These are phyloP conservation scores for Mycena olivaceomarginata DNA, from an alignment of 768 basidiomycete species.

Conservation along the genomic window DNA sequence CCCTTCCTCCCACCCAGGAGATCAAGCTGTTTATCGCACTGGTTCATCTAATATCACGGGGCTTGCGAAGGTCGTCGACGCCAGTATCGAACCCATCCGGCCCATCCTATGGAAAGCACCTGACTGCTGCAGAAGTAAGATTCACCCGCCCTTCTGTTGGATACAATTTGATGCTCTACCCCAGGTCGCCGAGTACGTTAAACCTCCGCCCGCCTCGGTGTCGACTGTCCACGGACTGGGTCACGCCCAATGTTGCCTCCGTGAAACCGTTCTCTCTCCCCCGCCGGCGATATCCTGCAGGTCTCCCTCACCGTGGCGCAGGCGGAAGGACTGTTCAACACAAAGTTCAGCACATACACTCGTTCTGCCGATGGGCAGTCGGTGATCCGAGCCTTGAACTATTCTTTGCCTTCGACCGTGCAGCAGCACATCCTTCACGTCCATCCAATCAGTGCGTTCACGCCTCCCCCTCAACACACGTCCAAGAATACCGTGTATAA, in stretches of 20 bases:
- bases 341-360: conserved; percentile 22
- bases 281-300: conserved; percentile 25
- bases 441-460: conserved; percentile 14
- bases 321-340: conserved; percentile 21
- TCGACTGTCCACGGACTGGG: conserved; percentile 10
- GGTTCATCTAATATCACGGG: conserved; percentile 22
- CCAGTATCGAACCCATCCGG: conserved; percentile 5
- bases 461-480: neutral
- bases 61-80: conserved; percentile 17
- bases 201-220: conserved; percentile 13
- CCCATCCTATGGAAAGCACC: conserved; percentile 8
- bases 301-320: conserved; percentile 24
- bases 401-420: conserved; percentile 15
- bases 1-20: conserved; percentile 15
- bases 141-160: neutral
- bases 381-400: conserved; percentile 24
- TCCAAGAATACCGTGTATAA: conserved; percentile 15
- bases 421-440: conserved; percentile 13
- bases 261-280: conserved; percentile 7
- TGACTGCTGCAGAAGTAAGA: conserved; percentile 18
- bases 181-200: conserved; percentile 22
- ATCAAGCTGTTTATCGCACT: conserved; percentile 12
- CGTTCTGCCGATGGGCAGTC: conserved; percentile 11
- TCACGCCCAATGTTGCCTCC: conserved; percentile 19
- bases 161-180: neutral